Conservation (phyloP, 148 eudicot species). For the Rhododendron simsii region DNA sequence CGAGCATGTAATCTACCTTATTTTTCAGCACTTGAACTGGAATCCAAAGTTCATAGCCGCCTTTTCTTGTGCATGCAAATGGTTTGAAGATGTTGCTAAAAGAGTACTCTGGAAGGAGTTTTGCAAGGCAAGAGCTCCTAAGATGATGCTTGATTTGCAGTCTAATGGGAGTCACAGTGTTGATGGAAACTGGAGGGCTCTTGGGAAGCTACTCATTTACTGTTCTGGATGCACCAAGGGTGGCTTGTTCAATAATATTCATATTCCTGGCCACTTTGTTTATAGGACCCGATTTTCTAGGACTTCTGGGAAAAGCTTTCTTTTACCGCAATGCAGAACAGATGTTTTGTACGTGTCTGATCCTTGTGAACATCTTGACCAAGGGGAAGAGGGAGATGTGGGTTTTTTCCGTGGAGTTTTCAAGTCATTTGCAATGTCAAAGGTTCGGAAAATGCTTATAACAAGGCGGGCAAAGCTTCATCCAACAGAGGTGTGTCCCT, state of each 20-base stretch:
- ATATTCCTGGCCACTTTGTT: conserved; percentile 81
- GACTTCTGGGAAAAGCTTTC: conserved; percentile 92
- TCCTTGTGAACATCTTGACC: conserved; percentile 97
- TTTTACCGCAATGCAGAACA: conserved; percentile 81
- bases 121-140: conserved; percentile 84
- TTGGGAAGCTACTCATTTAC: conserved; percentile 85
- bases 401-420: conserved; percentile 86
- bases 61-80: conserved; percentile 82
- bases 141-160: conserved; percentile 87
- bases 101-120: conserved; percentile 97
- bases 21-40: conserved; percentile 80
- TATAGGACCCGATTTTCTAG: conserved; percentile 82
- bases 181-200: conserved; percentile 97
- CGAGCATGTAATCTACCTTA: conserved; percentile 72
- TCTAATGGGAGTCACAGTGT: conserved; percentile 77
- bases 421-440: conserved; percentile 74
- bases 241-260: conserved; percentile 55
- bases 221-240: conserved; percentile 78
- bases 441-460: conserved; percentile 79
- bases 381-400: conserved; percentile 89
- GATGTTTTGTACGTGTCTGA: conserved; percentile 91
- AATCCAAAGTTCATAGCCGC: conserved; percentile 87
- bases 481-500: conserved; percentile 70
- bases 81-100: conserved; percentile 97
- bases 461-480: conserved; percentile 61